These are phyloP conservation scores for Trichoderma erinaceum DNA, from an alignment of 495 filamentous ascomycete genomes.

Conservation along the genomic window DNA sequence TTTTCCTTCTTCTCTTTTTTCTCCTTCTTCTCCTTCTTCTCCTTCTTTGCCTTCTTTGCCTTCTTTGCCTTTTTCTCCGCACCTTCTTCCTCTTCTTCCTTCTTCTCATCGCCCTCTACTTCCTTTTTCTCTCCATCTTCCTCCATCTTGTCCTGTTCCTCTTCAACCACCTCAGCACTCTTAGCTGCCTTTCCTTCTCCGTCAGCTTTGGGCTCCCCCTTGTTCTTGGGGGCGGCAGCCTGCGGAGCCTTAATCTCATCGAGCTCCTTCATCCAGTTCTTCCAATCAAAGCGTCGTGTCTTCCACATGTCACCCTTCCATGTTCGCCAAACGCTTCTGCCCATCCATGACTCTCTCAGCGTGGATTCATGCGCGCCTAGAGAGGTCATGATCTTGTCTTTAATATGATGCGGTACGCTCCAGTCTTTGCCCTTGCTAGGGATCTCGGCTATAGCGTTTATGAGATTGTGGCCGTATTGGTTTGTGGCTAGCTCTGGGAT, in stretches of 20 bases:
- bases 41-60: not conserved
- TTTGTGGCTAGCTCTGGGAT: slow-evolving; percentile 62
- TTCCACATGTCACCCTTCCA: slow-evolving; percentile 83
- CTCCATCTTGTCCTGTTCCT: not conserved
- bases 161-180: not conserved
- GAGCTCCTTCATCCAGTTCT: slow-evolving; percentile 55
- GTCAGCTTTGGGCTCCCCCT: not conserved
- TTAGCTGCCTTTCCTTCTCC: not conserved
- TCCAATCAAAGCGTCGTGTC: slow-evolving; percentile 62
- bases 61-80: too few relatives aligned
- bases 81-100: not conserved
- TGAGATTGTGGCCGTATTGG: slow-evolving; percentile 66
- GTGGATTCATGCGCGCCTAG: slow-evolving; percentile 49
- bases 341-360: slow-evolving; percentile 67
- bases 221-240: slow-evolving; percentile 9
- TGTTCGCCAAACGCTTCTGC: slow-evolving; percentile 80
- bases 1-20: slow-evolving; percentile 23
- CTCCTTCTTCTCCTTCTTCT: slow-evolving; percentile 20
- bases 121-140: not conserved
- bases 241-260: slow-evolving; percentile 19
- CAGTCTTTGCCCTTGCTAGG: slow-evolving; percentile 38
- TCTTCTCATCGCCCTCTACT: not conserved
- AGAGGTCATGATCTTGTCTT: slow-evolving; percentile 43
- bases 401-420: slow-evolving; percentile 47
- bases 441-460: slow-evolving; percentile 70